Evolutionary conservation across 345 rosid species (phyloP), one percentile per base, ranked within the genome.

Genomic region (Dovyalis caffra): DNA sequence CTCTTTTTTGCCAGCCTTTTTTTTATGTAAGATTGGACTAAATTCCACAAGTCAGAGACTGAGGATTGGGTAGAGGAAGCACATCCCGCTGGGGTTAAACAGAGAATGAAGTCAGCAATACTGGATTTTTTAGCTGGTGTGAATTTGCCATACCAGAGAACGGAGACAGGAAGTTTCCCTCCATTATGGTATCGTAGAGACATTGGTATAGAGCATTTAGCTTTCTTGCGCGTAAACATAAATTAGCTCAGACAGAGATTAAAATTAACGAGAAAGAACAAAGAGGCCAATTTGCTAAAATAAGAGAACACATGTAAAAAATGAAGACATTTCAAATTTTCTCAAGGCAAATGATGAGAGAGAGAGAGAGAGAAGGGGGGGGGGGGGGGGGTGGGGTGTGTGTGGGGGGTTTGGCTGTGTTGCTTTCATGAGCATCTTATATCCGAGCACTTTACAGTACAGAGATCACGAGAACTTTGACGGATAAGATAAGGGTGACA

Each of bases 131-230:
- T n/a, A n/a, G n/a, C n/a, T n/a, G n/a, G n/a, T n/a, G n/a, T n/a
- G n/a, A n/a, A n/a, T n/a, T n/a, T n/a, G n/a, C n/a, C n/a, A n/a
- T n/a, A n/a, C n/a, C n/a, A n/a, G n/a, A n/a, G 58, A 77, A 84
- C 66, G 5, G 82, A 78, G 43, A 84, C 74, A 9, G 77, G 64
- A 14, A 72, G 18, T n/a, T n/a, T n/a, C n/a, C 33, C 56, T 16
- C 86, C 87, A 0, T 76, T 72, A 57, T 84, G 83, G 76, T 81
- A 83, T 43, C 62, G 81, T 10, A 80, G 51, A n/a, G 74, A 68
- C 63, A 64, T 34, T 80, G 78, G 72, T 71, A 74, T 21, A 78
- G 60, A 66, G 74, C 70, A 29, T 33, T 73, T 29, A 81, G 69
- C 72, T 76, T 70, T 67, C 79, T 75, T 67, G 79, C 61, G 49